These are phyloP conservation scores for Pleurotus giganteus DNA, from an alignment of 768 basidiomycete species.

Conservation along the genomic window DNA sequence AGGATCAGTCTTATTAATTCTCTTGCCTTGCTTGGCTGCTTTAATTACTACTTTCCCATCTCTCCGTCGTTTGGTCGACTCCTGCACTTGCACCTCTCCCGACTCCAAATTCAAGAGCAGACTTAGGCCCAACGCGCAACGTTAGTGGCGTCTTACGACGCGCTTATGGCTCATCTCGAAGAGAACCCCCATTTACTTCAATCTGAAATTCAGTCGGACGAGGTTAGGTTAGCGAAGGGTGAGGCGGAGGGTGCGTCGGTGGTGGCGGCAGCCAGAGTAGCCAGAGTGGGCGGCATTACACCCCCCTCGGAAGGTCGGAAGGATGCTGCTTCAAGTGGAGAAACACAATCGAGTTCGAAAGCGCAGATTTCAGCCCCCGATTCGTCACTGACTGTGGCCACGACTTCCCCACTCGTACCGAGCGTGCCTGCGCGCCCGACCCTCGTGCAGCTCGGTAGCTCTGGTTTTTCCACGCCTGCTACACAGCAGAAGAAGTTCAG, in stretches of 20 bases:
- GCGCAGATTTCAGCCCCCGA: constrained; percentile 10
- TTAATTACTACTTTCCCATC: not conserved
- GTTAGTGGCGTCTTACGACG: constrained; percentile 64
- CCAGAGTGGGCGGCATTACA: not conserved
- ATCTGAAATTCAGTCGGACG: constrained; percentile 26
- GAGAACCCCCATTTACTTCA: constrained; percentile 39
- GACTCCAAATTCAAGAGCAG: not conserved
- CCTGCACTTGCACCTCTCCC: constrained; percentile 10
- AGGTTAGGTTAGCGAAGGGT: constrained; percentile 37
- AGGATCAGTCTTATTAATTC: not conserved
- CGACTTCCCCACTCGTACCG: constrained; percentile 17
- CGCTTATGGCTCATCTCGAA: constrained; percentile 78
- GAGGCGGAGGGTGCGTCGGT: constrained; percentile 23
- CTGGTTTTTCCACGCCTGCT: constrained; percentile 32
- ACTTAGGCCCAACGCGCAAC: constrained; percentile 18
- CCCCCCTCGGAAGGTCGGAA: not conserved
- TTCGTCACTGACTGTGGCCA: constrained; percentile 8
- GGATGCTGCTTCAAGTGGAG: not conserved
- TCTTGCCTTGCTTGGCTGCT: not conserved
- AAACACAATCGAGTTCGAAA: not conserved
- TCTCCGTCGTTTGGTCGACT: not conserved
- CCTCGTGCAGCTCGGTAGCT: constrained; percentile 42
- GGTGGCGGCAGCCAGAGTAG: constrained; percentile 19
- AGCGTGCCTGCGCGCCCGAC: constrained; percentile 36
- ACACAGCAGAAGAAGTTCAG: constrained; percentile 81